phyloP scores from a whole-genome alignment of 2,329 filamentous ascomycete species.

The Colletotrichum coccodes region DNA sequence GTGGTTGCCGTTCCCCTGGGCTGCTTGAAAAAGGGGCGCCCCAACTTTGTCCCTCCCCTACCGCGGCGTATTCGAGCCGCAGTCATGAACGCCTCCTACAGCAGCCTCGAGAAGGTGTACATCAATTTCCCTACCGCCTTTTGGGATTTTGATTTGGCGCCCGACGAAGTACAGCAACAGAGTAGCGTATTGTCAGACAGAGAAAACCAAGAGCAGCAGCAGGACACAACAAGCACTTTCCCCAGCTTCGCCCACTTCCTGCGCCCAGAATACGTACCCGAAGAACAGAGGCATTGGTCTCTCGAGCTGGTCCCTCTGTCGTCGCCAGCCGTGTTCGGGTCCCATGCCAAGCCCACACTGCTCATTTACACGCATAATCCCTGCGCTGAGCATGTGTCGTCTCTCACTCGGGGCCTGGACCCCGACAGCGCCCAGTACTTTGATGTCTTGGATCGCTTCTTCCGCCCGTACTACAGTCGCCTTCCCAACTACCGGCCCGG shows the following conservation, averaged over 20 bases:
- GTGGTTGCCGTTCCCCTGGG: constrained; percentile 75
- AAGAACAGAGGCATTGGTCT: constrained; percentile 63
- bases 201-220: neutral
- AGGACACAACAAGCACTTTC: neutral
- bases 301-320: constrained; percentile 45
- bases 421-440: constrained; percentile 40
- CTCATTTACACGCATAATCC: constrained; percentile 71
- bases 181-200: too few species aligned
- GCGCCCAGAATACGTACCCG: constrained; percentile 62
- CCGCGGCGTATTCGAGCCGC: constrained; percentile 53
- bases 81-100: constrained; percentile 59
- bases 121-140: constrained; percentile 71
- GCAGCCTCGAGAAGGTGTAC: constrained; percentile 60
- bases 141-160: constrained; percentile 52
- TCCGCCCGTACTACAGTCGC: constrained; percentile 72
- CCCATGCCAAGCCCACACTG: constrained; percentile 70
- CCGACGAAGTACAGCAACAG: neutral
- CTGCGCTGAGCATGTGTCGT: constrained; percentile 37
- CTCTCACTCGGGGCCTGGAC: neutral
- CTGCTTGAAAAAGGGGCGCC: constrained; percentile 68
- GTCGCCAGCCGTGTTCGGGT: constrained; percentile 52
- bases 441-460: constrained; percentile 51
- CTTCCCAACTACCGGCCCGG: constrained; percentile 65
- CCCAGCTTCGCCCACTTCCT: constrained; percentile 69
- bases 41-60: constrained; percentile 54